Evolutionary conservation across 2,329 filamentous ascomycete genomes (phyloP).

Genomic region (Fusarium oxysporum): DNA sequence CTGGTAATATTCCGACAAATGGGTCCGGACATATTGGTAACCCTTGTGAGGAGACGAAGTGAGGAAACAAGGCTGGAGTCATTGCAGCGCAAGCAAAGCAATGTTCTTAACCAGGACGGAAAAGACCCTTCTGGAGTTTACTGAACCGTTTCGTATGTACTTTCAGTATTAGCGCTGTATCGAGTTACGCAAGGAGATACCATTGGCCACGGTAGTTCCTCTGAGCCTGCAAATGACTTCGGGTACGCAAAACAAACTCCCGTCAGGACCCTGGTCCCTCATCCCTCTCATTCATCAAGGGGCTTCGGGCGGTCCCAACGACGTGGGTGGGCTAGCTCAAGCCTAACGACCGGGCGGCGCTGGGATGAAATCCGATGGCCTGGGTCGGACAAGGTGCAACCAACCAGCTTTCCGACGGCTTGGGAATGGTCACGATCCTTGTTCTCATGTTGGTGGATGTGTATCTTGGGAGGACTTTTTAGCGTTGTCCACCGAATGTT

Average conservation of each 20-base stretch:
- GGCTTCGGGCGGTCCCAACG: conserved; percentile 32
- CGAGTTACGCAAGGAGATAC: conserved; percentile 9
- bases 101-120: not conserved
- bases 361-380: conserved; percentile 43
- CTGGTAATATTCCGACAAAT: conserved; percentile 5
- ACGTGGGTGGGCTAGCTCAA: conserved; percentile 40
- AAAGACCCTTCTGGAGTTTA: not conserved
- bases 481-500: not conserved
- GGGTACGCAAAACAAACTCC: conserved; percentile 3
- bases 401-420: conserved; percentile 35
- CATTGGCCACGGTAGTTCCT: conserved; percentile 9
- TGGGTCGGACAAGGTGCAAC: conserved; percentile 40
- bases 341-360: conserved; percentile 26
- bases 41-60: conserved; percentile 2
- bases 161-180: not conserved
- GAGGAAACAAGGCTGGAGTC: conserved; percentile 6
- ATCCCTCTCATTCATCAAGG: not conserved
- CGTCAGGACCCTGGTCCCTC: not conserved
- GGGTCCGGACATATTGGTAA: conserved; percentile 6
- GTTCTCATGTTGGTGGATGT: conserved; percentile 11
- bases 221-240: not conserved
- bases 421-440: conserved; percentile 37
- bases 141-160: not conserved
- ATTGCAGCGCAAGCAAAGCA: not conserved
- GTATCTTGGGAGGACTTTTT: not conserved